A percentile compares a stretch with the other conserved stretches of the same genome.
Evolutionary conservation across 169 alveolate genomes (phyloP).

Genomic region (Theileria luwenshuni): DNA sequence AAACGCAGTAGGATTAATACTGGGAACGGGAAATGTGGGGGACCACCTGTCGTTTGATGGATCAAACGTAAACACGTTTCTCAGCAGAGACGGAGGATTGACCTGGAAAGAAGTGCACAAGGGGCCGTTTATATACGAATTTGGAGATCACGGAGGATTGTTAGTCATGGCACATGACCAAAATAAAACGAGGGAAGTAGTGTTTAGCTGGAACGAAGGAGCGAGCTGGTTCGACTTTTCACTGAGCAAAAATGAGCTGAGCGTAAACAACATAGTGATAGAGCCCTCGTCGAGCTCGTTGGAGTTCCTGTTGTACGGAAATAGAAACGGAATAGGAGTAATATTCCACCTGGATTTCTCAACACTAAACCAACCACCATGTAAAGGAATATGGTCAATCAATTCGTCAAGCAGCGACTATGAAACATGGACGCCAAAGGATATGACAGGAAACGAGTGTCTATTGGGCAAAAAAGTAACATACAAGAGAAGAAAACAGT

Average conservation of each 20-base stretch:
- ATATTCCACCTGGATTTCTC: constrained; percentile 92
- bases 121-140: constrained; percentile 97
- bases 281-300: constrained; percentile 94
- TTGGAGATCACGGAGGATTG: constrained; percentile 98
- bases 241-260: constrained; percentile 85
- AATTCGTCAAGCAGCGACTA: constrained; percentile 93
- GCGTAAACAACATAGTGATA: constrained; percentile 91
- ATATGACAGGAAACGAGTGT: constrained; percentile 83
- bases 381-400: constrained; percentile 94
- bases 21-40: constrained; percentile 97
- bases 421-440: constrained; percentile 93
- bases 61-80: constrained; percentile 91
- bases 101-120: constrained; percentile 96
- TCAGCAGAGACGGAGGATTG: constrained; percentile 97
- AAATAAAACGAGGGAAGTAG: constrained; percentile 84
- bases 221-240: constrained; percentile 94
- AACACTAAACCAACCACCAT: constrained; percentile 91
- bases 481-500: constrained; percentile 92
- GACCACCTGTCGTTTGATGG: constrained; percentile 79
- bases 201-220: constrained; percentile 95
- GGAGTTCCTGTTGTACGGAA: constrained; percentile 94
- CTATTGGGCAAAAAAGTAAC: constrained; percentile 90
- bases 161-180: constrained; percentile 95
- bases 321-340: constrained; percentile 88
- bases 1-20: constrained; percentile 94